Base-by-base conservation (phyloP, 768 basidiomycete genomes). In the Porpolomopsis calyptriformis region DNA sequence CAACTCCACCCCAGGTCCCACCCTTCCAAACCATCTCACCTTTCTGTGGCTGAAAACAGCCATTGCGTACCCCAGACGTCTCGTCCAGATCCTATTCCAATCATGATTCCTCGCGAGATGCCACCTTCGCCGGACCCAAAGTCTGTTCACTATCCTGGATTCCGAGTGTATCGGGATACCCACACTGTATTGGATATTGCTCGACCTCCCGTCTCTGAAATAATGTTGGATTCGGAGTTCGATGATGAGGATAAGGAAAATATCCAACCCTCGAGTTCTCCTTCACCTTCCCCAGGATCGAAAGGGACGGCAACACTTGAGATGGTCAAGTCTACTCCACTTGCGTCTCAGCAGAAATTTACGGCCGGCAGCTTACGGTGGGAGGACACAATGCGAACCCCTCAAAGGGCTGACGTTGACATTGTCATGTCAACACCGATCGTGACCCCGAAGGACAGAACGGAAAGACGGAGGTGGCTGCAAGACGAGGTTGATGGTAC, bases 201-300 rank as follows among this genome's bases (percentile, higher is more conserved):
- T 43, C 45, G 46, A 46, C 19, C 40, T 29, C 40, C 43, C 16
- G 47, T 40, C n/a, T 42, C 40, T 24, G 33, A 25, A n/a, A 39
- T 49, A 49, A 47, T 46, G 49, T 40, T 51, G 8, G 53, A 42
- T 33, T 45, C 45, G 16, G 52, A 53, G 16, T 50, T 48, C 31
- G 63, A 57, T 38, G 78, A 77, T 22, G 54, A 49, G 5, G 53
- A 59, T 40, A 83, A 84, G 53, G 82, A 84, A 62, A 84, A 84
- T 48, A 40, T 35, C 56, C 12, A 39, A 3, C 38, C 6, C 22
- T 10, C 7, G 35, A 40, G 46, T 29, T 42, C 46, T 29, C 25
- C 34, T 20, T 12, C 18, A 26, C 18, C 20, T n/a, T 34, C 23
- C 7, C 33, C 33, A 25, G 23, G 20, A 37, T 12, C 2, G 19